A percentile compares a stretch with the other conserved stretches of the same genome.
phyloP scores from a whole-genome alignment of 352 stramenopile genomes.

The Globisporangium camurandrum region DNA sequence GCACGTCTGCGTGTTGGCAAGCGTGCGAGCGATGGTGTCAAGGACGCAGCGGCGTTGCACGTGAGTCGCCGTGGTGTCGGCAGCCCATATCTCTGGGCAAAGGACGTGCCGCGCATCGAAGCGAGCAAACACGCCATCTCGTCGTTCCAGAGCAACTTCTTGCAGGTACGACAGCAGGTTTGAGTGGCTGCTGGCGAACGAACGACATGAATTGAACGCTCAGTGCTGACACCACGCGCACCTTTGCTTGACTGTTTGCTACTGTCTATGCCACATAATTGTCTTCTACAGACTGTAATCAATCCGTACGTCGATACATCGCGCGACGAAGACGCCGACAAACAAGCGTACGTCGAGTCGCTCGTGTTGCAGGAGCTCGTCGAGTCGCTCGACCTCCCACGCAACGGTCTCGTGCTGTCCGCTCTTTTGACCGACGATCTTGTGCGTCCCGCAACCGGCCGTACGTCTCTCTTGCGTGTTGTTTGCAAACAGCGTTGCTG shows the following conservation, averaged over 20 bases:
- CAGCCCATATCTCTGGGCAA: constrained; percentile 56
- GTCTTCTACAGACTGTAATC: constrained; percentile 22
- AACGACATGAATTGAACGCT: no score
- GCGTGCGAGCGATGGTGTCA: constrained; percentile 10
- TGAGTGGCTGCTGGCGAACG: no score
- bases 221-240: no score
- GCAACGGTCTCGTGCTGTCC: constrained; percentile 54
- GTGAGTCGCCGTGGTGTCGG: constrained; percentile 41
- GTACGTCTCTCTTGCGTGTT: constrained; percentile 6
- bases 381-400: constrained; percentile 46
- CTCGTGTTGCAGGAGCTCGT: constrained; percentile 59
- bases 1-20: constrained; percentile 30
- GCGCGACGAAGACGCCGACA: constrained; percentile 26
- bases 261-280: background rate
- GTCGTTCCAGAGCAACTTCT: constrained; percentile 47
- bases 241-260: no score
- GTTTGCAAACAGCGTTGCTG: no score
- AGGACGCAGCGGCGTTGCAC: constrained; percentile 10
- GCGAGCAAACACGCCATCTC: constrained; percentile 31
- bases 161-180: constrained; percentile 40
- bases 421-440: constrained; percentile 49
- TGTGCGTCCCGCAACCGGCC: constrained; percentile 19
- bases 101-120: constrained; percentile 64
- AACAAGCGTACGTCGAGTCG: constrained; percentile 65
- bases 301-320: constrained; percentile 30